Conservation (phyloP, 2,329 filamentous ascomycete genomes). For the Colletotrichum sp. region DNA sequence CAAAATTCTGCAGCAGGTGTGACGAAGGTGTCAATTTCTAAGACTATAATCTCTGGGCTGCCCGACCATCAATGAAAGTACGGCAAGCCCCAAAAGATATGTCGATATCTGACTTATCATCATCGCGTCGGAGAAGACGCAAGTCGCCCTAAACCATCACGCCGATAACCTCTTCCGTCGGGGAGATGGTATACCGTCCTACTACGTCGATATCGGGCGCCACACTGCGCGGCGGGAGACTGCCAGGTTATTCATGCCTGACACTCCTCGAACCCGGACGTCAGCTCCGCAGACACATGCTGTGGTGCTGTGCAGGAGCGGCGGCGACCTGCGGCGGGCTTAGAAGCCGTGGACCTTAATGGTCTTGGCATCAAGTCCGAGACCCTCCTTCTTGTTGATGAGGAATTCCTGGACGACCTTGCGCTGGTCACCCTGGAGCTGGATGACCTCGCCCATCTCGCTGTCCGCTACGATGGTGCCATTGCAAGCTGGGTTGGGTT, state of each 20-base stretch:
- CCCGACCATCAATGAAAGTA: conserved; percentile 1
- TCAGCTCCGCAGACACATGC: neutral
- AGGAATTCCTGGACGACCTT: conserved; percentile 99
- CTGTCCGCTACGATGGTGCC: conserved; percentile 96
- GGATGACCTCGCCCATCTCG: conserved; percentile 99
- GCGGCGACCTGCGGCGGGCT: conserved; percentile 43
- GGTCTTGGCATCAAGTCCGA: conserved; percentile 93
- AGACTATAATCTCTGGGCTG: neutral
- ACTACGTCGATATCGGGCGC: conserved; percentile 16
- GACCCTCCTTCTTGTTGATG: conserved; percentile 91
- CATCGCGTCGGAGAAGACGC: conserved; percentile 16
- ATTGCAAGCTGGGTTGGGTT: conserved; percentile 81
- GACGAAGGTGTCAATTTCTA: conserved; percentile 4
- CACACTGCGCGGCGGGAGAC: conserved; percentile 15
- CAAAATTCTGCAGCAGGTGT: neutral
- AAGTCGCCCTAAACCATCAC: conserved; percentile 21
- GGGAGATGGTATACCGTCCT: conserved; percentile 17
- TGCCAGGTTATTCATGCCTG: neutral
- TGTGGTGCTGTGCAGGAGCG: conserved; percentile 29
- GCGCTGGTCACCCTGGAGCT: conserved; percentile 99
- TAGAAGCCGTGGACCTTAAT: conserved; percentile 79
- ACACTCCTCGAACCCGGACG: conserved; percentile 10
- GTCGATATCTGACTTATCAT: conserved; percentile 6
- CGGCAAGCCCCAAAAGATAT: neutral
- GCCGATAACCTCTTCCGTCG: conserved; percentile 16